Percentiles rank a stretch among this genome's conserved stretches.
Conservation (phyloP, 2,329 filamentous ascomycete species). For the Colletotrichum karsti region DNA sequence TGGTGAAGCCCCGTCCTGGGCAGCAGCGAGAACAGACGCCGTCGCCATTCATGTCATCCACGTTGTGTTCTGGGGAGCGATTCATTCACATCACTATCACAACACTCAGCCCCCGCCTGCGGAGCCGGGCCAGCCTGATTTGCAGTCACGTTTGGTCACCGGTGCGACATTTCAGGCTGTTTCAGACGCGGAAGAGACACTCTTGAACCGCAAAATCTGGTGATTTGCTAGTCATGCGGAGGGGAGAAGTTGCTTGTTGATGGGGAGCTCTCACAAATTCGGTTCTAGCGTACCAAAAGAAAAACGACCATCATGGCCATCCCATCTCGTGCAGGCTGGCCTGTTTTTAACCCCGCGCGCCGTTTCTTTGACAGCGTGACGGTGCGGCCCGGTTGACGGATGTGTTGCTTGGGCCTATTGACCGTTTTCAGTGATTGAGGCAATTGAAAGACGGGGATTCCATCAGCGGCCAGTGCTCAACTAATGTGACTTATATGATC, state of each 20-base stretch:
- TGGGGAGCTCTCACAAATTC: neutral
- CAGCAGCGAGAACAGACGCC: neutral
- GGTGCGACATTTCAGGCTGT: slow-evolving; percentile 10
- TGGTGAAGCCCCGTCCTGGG: neutral
- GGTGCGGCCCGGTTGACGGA: neutral
- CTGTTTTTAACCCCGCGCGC: neutral
- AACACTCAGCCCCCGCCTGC: neutral
- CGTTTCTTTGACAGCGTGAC: neutral
- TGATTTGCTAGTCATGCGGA: neutral
- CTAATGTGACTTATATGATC: too few relatives aligned
- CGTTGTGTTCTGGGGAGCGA: neutral
- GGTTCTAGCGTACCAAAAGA: neutral
- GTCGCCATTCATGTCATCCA: neutral
- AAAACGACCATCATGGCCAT: neutral
- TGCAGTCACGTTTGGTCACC: slow-evolving; percentile 3
- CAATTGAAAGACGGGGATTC: neutral
- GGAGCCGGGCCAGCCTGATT: slow-evolving; percentile 8
- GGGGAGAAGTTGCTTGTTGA: neutral
- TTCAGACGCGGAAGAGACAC: neutral
- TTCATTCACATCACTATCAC: neutral
- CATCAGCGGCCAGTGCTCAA: too few relatives aligned
- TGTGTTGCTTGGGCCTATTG: neutral
- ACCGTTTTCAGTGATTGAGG: neutral
- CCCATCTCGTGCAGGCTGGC: neutral
- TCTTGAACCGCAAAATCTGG: neutral